Evolutionary conservation across 2,329 filamentous ascomycete genomes (phyloP), one percentile per base, ranked within the genome.

Genomic region (Alternaria metachromatica): DNA sequence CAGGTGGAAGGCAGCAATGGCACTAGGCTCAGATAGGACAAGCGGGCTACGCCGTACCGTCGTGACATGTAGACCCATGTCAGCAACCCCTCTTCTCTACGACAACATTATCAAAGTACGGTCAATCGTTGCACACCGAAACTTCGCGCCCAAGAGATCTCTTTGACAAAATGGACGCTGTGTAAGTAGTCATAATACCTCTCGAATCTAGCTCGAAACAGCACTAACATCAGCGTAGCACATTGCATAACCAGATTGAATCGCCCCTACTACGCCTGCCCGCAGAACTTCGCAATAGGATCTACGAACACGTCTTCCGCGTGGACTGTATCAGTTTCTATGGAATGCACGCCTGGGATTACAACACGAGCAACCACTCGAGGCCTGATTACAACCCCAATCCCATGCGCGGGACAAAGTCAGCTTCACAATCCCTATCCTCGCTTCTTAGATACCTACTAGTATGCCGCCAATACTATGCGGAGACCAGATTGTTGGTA

Each of bases 371-470:
- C n/a, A 25, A 26, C 11, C 3, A 10, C n/a, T 30, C 4, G 0
- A 37, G 33, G 4, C 33, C 33, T 37, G 33, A 41, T 3, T 41
- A 5, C 33, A n/a, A n/a, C 2, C 8, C 1, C 33, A 41, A 41
- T 41, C 37, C n/a, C 1, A 4, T 18, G 37, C 37, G 37, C 5
- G 1, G 1, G 3, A 41, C 37, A 18, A 41, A 1, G 0, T 0
- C 37, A 41, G 3, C n/a, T 50, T 33, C 18, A 41, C 26, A 51
- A 21, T 9, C 26, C 5, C 48, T 51, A 3, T 10, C 2, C 4
- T 5, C 5, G 4, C 12, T 33, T 0, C 26, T 51, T 3, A 8
- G 2, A 4, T 21, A 3, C 3, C 26, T 3, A 11, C 30, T 5
- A 20, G 26, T 51, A 15, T 51, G 48, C 30, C 26, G 48, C 1